Base-by-base conservation (phyloP, 352 stramenopile species). In the Globisporangium nodosum region DNA sequence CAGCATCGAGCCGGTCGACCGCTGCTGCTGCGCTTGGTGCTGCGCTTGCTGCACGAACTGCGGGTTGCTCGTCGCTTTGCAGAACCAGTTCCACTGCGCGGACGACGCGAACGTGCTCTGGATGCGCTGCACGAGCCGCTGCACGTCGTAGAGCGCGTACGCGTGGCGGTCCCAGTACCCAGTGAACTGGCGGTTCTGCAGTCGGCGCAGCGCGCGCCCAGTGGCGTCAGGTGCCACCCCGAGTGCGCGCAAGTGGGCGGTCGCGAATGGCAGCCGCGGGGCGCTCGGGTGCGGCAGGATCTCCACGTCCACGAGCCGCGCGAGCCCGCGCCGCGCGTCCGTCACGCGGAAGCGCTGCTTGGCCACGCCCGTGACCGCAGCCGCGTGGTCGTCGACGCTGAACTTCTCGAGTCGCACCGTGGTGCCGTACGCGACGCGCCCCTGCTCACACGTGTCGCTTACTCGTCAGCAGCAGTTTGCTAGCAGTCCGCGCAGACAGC, bases 321-420 rank as follows among this genome's bases (percentile, higher is more conserved):
- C 31, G 54, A 63, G 33, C 65, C 21, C 24, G 57, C 35, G 54
- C 33, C 74, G 60, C 21, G 73, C 56, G 33, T 69, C 48, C 31
- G 52, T 61, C 21, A 89, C 59, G 12, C 78, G 78, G 56, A 90
- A 88, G 24, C 81, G 78, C 65, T 92, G 83, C 57, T 78, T 83
- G 0, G 83, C 83, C 11, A 67, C 64, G 5, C 83, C 83, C 1
- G 77, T 90, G 60, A 92, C 64, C 1, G 73, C 66, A 7, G 69
- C 76, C 27, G 62, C 67, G 33, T 70, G 60, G 13, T 73, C 66
- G 4, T 68, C 60, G 40, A 90, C 55, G 49, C 68, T 76, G 50
- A 88, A 82, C 31, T 76, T 73, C 54, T 92, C 81, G 12, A 92
- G 72, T 31, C 75, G 83, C 45, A 92, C 78, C 3, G 83, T 92